A percentile compares a stretch with the other conserved stretches of the same genome.
Evolutionary conservation across 345 rosid species (phyloP).

Genomic region (Camelina laxa): DNA sequence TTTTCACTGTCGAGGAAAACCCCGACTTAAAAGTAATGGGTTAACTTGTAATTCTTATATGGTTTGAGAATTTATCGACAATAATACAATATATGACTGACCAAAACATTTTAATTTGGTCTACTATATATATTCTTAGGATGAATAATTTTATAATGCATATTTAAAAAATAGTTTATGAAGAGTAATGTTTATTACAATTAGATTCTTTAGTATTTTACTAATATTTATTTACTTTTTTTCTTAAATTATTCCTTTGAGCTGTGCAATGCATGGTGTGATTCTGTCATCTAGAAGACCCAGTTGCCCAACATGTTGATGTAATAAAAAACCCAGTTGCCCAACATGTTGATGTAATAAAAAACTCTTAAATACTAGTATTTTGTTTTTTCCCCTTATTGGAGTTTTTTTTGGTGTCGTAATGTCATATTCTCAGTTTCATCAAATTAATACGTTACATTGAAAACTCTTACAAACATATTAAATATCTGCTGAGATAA

Average conservation of each 20-base stretch:
- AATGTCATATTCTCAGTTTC: constrained; percentile 37
- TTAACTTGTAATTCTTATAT: not conserved
- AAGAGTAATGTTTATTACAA: constrained; percentile 5
- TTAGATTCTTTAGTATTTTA: constrained; percentile 5
- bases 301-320: constrained; percentile 41
- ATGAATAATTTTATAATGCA: not conserved
- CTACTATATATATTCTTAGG: not conserved
- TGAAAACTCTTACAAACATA: constrained; percentile 23
- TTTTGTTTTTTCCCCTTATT: not conserved
- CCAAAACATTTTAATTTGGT: not conserved
- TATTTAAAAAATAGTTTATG: not conserved
- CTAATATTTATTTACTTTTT: constrained; percentile 4
- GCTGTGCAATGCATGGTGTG: constrained; percentile 39
- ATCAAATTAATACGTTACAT: constrained; percentile 35
- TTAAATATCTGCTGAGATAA: constrained; percentile 34
- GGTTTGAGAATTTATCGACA: constrained; percentile 1
- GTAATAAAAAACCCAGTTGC: constrained; percentile 24
- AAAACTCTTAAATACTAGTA: constrained; percentile 28
- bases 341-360: constrained; percentile 36
- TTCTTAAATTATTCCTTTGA: constrained; percentile 7
- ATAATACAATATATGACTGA: not conserved
- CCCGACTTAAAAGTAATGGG: too few species aligned
- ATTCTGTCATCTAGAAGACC: constrained; percentile 42
- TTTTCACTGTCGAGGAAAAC: not conserved
- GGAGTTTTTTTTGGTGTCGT: not conserved